Conservation (phyloP, 2,329 filamentous ascomycete species). For the Pseudogymnoascus sp. region DNA sequence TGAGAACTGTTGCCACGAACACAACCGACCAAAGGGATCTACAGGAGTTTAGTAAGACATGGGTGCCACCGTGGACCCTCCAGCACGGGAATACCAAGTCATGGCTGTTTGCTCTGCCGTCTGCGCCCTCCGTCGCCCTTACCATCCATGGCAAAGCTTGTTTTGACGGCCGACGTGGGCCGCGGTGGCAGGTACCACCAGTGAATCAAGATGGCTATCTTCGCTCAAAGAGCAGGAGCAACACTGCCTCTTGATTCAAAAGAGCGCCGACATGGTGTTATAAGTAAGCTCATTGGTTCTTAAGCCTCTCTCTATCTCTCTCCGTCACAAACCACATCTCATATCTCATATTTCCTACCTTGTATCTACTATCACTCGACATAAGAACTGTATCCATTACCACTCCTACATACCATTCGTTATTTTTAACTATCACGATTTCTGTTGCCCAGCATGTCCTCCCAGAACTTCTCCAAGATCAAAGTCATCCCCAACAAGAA, state of each 20-base stretch:
- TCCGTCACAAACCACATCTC: not conserved
- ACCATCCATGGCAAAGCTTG: not conserved
- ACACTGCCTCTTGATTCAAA: not conserved
- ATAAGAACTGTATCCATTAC: not conserved
- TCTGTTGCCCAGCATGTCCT: slow-evolving; percentile 21
- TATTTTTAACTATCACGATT: not conserved
- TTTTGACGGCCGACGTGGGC: not conserved
- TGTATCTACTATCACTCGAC: not conserved
- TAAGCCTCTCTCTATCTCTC: not conserved
- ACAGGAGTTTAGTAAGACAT: not conserved
- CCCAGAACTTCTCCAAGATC: slow-evolving; percentile 35
- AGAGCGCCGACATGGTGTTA: not conserved
- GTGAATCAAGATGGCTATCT: not conserved
- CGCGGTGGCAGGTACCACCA: not conserved
- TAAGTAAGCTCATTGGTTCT: not conserved
- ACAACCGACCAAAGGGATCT: not conserved
- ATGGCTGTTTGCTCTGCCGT: not conserved
- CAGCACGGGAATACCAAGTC: not conserved
- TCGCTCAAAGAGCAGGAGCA: not conserved
- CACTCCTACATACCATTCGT: not conserved
- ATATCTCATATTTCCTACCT: not conserved
- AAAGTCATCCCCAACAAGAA: slow-evolving; percentile 49
- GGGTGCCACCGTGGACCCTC: no score
- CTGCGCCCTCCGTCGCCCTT: not conserved
- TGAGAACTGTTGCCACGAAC: not conserved